A percentile compares a stretch with the other conserved stretches of the same genome.
These are phyloP conservation scores for Alternaria rosae DNA, from an alignment of 2,329 filamentous ascomycete genomes.

Conservation along the genomic window DNA sequence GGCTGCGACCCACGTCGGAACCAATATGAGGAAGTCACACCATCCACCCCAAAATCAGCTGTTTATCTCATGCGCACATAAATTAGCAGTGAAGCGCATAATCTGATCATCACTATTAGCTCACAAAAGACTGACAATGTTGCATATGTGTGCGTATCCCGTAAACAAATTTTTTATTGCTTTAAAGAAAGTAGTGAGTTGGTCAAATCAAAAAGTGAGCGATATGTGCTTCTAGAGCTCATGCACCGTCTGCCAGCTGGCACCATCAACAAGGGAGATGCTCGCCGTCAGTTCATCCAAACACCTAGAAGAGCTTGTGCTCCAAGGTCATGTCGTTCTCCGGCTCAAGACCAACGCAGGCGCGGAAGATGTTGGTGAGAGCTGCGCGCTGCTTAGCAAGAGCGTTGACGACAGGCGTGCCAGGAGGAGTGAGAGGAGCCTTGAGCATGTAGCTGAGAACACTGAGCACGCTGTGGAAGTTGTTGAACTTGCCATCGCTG, in stretches of 20 bases:
- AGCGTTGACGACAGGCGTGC: slow-evolving; percentile 94
- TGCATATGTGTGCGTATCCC: background rate
- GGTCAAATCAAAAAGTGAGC: slow-evolving; percentile 13
- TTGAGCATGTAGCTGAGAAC: slow-evolving; percentile 99
- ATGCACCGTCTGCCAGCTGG: background rate
- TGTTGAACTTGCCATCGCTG: slow-evolving; percentile 75
- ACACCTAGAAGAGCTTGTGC: slow-evolving; percentile 82
- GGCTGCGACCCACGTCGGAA: background rate
- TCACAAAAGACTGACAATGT: background rate
- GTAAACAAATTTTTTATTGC: slow-evolving; percentile 15
- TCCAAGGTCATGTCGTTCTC: slow-evolving; percentile 99
- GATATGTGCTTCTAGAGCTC: background rate
- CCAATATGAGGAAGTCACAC: background rate
- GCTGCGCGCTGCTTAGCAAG: slow-evolving; percentile 95
- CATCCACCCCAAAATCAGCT: background rate
- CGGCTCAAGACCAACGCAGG: slow-evolving; percentile 93
- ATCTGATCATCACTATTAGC: background rate
- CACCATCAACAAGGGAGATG: background rate
- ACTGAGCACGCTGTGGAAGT: slow-evolving; percentile 96
- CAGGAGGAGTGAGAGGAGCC: slow-evolving; percentile 90
- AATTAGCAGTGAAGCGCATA: background rate
- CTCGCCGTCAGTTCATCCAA: too few relatives aligned
- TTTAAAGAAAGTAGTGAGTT: slow-evolving; percentile 40
- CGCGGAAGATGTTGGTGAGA: slow-evolving; percentile 97
- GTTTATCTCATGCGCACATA: background rate